phyloP scores from a whole-genome alignment of 768 basidiomycete species.

The Collybiopsis confluens region DNA sequence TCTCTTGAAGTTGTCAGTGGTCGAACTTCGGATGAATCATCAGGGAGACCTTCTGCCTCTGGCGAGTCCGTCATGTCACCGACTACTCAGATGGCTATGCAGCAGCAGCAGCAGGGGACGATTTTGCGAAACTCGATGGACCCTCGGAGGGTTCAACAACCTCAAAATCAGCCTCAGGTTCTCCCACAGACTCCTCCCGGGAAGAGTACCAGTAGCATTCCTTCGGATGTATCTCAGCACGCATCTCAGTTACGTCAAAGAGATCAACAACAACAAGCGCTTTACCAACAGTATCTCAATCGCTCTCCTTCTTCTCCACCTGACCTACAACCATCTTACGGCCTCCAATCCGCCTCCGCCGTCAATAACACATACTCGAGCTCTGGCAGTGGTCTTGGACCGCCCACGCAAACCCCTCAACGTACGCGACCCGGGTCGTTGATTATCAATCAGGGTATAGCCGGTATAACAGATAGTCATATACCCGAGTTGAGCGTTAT shows the following conservation, averaged over 20 bases:
- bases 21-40: slow-evolving; percentile 62
- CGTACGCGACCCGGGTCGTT: slow-evolving; percentile 76
- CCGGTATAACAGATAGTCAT: slow-evolving; percentile 56
- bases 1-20: slow-evolving; percentile 45
- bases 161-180: too few species aligned
- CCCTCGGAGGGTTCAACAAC: slow-evolving; percentile 19
- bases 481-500: slow-evolving; percentile 90
- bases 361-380: slow-evolving; percentile 43
- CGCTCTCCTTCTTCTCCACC: slow-evolving; percentile 78
- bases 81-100: slow-evolving; percentile 47
- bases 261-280: slow-evolving; percentile 83
- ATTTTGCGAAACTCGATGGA: slow-evolving; percentile 24
- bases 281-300: slow-evolving; percentile 88
- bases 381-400: slow-evolving; percentile 44
- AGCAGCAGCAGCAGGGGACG: slow-evolving; percentile 50
- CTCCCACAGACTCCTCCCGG: slow-evolving; percentile 28
- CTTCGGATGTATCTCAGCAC: slow-evolving; percentile 54
- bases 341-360: slow-evolving; percentile 69
- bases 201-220: slow-evolving; percentile 17
- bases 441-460: slow-evolving; percentile 63
- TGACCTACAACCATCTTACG: slow-evolving; percentile 71
- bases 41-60: slow-evolving; percentile 31
- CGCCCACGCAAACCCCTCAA: slow-evolving; percentile 43
- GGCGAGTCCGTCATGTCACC: slow-evolving; percentile 38
- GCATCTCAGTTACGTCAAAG: slow-evolving; percentile 76